A percentile compares a stretch with the other conserved stretches of the same genome.
phyloP scores from a whole-genome alignment of 495 filamentous ascomycete species.

The Aspergillus hancockii region DNA sequence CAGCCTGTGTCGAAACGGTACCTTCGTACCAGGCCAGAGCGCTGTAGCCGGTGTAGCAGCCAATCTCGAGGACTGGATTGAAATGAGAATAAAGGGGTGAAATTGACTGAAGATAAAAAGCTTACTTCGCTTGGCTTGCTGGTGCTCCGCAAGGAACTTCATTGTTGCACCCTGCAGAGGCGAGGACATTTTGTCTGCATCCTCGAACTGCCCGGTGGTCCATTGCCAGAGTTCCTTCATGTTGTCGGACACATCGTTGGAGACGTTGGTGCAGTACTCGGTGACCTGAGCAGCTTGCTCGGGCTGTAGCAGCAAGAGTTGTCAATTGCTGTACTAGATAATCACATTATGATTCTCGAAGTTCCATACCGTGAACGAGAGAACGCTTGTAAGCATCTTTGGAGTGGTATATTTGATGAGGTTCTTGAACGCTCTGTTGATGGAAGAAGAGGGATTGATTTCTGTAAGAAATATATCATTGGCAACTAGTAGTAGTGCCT shows the following conservation, averaged over 20 bases:
- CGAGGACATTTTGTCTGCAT: conserved; percentile 7
- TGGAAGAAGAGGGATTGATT: background rate
- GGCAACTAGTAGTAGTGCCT: no score
- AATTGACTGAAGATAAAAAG: background rate
- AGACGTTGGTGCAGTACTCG: conserved; percentile 1
- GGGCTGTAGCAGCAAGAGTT: background rate
- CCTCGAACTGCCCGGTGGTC: conserved; percentile 3
- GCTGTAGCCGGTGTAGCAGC: conserved; percentile 6
- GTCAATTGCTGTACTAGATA: background rate
- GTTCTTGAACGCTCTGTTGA: background rate
- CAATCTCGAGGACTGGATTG: conserved; percentile 4
- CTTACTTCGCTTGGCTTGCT: conserved; percentile 4
- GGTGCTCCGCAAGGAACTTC: conserved; percentile 3
- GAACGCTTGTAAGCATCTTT: conserved; percentile 7
- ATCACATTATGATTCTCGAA: background rate
- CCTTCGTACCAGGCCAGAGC: conserved; percentile 4
- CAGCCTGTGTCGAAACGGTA: background rate
- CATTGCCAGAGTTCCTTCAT: conserved; percentile 9
- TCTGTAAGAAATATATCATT: no score
- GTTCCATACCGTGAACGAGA: conserved; percentile 1
- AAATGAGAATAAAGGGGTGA: background rate
- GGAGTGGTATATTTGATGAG: background rate
- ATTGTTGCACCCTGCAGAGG: conserved; percentile 5
- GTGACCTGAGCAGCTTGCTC: conserved; percentile 5
- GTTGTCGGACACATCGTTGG: conserved; percentile 2